Base-by-base conservation (phyloP, 352 stramenopile genomes). In the Albugo laibachii region DNA sequence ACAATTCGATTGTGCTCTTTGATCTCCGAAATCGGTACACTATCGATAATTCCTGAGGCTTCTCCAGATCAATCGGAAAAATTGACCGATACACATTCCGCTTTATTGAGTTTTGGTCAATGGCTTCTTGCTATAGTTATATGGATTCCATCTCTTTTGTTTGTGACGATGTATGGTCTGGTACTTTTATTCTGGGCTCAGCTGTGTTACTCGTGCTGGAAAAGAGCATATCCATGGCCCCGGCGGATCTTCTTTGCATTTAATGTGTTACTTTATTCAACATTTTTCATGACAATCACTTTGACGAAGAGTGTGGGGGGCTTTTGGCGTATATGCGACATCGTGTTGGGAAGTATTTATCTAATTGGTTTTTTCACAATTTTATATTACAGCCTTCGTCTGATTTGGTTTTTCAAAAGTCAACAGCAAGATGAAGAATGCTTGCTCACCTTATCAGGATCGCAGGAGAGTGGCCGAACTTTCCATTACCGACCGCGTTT, bases 171-270 rank as follows among this genome's bases (percentile, higher is more conserved):
- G 67, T 85, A 88, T 47, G 72, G 68, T 11, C 69, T 88, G 24
- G 70, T 88, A 57, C 61, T 88, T 56, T 69, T 88, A 41, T 88
- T 88, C 46, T 85, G 73, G 65, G 72, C 76, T 13, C 72, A 85
- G 45, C 55, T 88, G n/a, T 88, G 76, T 59, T 84, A 84, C 57
- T 72, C 76, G 5, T 84, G 73, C 55, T 83, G 73, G 63, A 70
- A 69, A 38, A 82, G 79, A 42, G 64, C 65, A 20, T 64, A 84
- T 21, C 72, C 76, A 44, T 81, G 74, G 69, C 76, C 74, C 21
- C 62, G 72, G 8, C 67, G 70, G 14, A 47, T 85, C 37, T 88
- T 85, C 52, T 83, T 85, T 43, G 53, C 58, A 38, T 81, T 80
- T 54, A 88, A 88, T 48, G 55, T 88, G 48, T 50, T 78, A 16